These are phyloP conservation scores for Aspergillus affinis DNA, from an alignment of 495 filamentous ascomycete species.

Conservation along the genomic window DNA sequence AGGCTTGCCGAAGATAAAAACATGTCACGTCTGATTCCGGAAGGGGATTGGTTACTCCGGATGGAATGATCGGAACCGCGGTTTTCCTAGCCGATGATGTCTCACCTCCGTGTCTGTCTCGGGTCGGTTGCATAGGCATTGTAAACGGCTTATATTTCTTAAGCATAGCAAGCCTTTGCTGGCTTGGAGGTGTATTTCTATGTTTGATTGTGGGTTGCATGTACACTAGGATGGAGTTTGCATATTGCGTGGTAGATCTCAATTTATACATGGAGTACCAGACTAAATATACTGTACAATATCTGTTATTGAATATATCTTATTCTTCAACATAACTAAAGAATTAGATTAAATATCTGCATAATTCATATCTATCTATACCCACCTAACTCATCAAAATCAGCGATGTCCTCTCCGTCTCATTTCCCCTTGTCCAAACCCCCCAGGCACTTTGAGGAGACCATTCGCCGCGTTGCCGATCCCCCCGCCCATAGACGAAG, in stretches of 20 bases:
- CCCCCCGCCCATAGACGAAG: slow-evolving; percentile 29
- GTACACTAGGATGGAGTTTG: not conserved
- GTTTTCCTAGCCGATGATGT: not conserved
- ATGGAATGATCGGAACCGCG: too few species aligned
- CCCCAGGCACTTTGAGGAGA: slow-evolving; percentile 35
- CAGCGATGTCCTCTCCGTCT: slow-evolving; percentile 43
- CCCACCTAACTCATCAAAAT: slow-evolving; percentile 11
- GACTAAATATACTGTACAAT: not conserved
- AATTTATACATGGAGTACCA: too few species aligned
- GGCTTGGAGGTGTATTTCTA: not conserved
- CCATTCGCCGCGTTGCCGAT: slow-evolving; percentile 30
- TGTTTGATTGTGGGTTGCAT: not conserved
- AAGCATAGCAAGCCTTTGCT: not conserved
- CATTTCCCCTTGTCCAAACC: slow-evolving; percentile 36
- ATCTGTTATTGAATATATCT: not conserved
- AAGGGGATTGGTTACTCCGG: not conserved
- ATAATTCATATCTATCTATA: slow-evolving; percentile 3
- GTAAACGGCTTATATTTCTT: too few species aligned
- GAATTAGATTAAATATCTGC: not conserved
- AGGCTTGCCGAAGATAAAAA: not conserved
- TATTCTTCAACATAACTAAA: not conserved
- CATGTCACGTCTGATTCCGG: not conserved
- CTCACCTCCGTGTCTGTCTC: not conserved
- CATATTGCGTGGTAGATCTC: too few species aligned
- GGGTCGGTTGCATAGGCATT: not conserved